Base-by-base conservation (phyloP, 139 green algal species). In the Coelastrella sp. region DNA sequence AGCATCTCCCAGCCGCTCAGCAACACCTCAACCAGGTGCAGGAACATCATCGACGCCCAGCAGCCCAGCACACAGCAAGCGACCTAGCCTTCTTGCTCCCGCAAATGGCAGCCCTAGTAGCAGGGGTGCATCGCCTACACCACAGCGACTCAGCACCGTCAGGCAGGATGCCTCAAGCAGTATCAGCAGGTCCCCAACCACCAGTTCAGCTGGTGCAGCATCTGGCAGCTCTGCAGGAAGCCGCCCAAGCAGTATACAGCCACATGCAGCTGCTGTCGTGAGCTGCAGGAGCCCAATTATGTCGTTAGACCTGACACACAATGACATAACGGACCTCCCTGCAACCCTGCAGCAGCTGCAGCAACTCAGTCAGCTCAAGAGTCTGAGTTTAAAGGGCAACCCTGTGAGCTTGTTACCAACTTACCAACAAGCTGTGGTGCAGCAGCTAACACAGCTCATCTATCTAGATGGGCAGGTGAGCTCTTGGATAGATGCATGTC, bases 391-490 rank as follows among this genome's bases (percentile, higher is more conserved):
- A 3, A 71, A 71, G 54, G 84, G 84, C 68, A 89, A 89, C 84
- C 84, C 84, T 16, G 19, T 75, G 2, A 83, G 84, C 23, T 10
- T 89, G 71, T n/a, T 66, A 59, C 59, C 84, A 17, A 14, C n/a
- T 64, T 89, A 89, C 84, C 54, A 61, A 23, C 17, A 57, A 10
- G 68, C 73, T 14, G 84, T 89, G 32, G 68, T 89, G 57, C 71
- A 89, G 59, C 59, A 74, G 17, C 84, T 89, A 19, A 57, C 84
- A 4, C 71, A 81, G 57, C 84, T 89, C 19, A 16, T 83, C n/a
- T 83, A 89, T 71, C 77, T 89, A 23, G 84, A 89, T 89, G 84
- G 73, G 3, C 84, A 89, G 71, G 84, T 89, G 57, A 23, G 68
- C 17, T 47, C 32, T 47, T 47, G 32, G 32, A 47, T 47, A 47